phyloP scores from a whole-genome alignment of 257 asterid species.

The Nicotiana benthamiana region DNA sequence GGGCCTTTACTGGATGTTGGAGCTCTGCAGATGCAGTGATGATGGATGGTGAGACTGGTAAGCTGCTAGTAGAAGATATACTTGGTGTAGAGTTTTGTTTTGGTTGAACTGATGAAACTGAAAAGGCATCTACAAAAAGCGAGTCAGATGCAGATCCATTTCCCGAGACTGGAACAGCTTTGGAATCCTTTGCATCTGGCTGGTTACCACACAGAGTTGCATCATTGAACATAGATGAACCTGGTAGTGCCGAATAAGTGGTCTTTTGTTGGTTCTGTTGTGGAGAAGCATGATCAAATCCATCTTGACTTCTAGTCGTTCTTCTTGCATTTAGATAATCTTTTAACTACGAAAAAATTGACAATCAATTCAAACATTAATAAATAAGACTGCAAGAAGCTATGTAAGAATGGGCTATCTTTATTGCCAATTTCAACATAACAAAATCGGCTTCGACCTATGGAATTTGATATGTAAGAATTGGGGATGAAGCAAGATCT shows the following conservation, averaged over 20 bases:
- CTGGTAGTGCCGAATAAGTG: conserved; percentile 34
- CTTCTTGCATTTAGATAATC: no score
- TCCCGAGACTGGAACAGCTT: conserved; percentile 39
- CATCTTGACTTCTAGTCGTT: conserved; percentile 41
- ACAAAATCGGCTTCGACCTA: no score
- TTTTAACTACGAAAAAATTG: no score
- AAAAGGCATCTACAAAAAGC: conserved; percentile 54
- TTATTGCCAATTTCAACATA: no score
- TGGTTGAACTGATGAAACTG: conserved; percentile 41
- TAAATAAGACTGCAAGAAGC: no score
- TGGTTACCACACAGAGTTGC: conserved; percentile 27
- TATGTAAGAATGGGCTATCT: no score
- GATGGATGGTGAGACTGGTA: conserved; percentile 33
- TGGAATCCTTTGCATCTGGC: conserved; percentile 39
- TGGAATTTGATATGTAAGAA: no score
- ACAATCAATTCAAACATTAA: no score
- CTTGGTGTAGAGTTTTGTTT: conserved; percentile 29
- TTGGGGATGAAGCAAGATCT: no score
- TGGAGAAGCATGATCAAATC: conserved; percentile 23
- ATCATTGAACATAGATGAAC: conserved; percentile 38
- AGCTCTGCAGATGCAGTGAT: conserved; percentile 30
- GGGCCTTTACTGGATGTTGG: conserved; percentile 36
- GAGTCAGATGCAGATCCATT: conserved; percentile 60
- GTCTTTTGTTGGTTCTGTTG: conserved; percentile 39
- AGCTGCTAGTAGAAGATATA: conserved; percentile 33